Evolutionary conservation across 163 green algal genomes (phyloP), one percentile per base, ranked within the genome.

Genomic region (Chlorella variabilis): DNA sequence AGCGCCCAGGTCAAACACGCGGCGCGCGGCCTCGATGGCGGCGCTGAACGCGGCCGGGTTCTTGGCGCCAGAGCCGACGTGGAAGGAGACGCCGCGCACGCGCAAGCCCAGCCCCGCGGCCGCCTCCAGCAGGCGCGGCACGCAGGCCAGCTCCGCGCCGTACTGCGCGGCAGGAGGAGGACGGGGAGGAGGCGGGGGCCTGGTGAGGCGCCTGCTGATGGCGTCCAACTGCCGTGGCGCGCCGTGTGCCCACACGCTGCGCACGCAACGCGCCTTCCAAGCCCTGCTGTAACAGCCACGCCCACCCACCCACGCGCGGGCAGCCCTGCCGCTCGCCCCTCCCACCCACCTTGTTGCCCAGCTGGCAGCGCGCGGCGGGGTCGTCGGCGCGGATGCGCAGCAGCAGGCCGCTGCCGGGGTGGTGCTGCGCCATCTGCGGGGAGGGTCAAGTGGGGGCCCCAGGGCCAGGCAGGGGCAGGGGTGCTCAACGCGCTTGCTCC

Each of bases 31-130:
- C 33, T 78, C 58, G 27, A 95, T 91, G 25, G 91, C 91, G 36
- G 77, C 39, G 3, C 42, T 41, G 71, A 90, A 93, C n/a, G 90
- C 87, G 13, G 80, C 85, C n/a, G 95, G 89, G 88, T 97, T 94
- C 65, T 91, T 92, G 38, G 90, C 91, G 38, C 93, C 96, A 42
- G 85, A 95, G 77, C 97, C 97, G 20, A 99, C 97, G 89, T 99
- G 97, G 92, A 99, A 99, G 34, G 91, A 94, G 0, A 99, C 92
- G 51, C 97, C 97, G 13, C 92, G 90, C 21, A 99, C 91, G 15
- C 90, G n/a, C 33, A 98, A 82, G 31, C 84, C 87, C 25, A 96
- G 88, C 27, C 80, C 34, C 58, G 89, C 86, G 1, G 94, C 94
- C 25, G 77, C 70, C 2, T 62, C 79, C 80, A 90, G 70, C 80